A percentile compares a stretch with the other conserved stretches of the same genome.
phyloP scores from a whole-genome alignment of 805 yeast genomes.

The Candida nonsorbophila region DNA sequence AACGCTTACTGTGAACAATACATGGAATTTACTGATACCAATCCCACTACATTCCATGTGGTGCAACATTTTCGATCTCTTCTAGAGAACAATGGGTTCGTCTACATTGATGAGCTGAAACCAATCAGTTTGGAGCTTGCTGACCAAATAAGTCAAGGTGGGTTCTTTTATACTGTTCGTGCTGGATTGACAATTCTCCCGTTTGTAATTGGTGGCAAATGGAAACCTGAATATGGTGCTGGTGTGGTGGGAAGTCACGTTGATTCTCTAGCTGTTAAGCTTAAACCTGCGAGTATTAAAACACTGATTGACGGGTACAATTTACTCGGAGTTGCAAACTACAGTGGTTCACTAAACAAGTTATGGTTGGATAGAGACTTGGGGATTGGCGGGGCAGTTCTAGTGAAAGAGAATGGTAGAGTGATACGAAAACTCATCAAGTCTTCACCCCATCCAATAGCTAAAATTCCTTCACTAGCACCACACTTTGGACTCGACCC shows the following conservation, averaged over 20 bases:
- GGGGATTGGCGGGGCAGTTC: conserved; percentile 75
- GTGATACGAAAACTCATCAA: conserved; percentile 44
- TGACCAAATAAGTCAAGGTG: conserved; percentile 21
- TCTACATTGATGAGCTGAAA: conserved; percentile 56
- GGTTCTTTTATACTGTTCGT: conserved; percentile 63
- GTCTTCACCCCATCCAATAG: conserved; percentile 66
- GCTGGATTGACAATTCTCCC: conserved; percentile 67
- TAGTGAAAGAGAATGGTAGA: conserved; percentile 38
- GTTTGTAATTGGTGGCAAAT: conserved; percentile 60
- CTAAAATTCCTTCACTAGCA: conserved; percentile 78
- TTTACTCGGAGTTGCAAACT: conserved; percentile 77
- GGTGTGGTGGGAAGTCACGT: conserved; percentile 73
- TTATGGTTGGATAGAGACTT: conserved; percentile 84
- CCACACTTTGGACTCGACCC: conserved; percentile 79
- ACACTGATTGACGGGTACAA: conserved; percentile 66
- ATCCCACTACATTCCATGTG: conserved; percentile 76
- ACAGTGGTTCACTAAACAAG: conserved; percentile 62
- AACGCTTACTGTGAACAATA: conserved; percentile 35
- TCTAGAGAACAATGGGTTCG: conserved; percentile 58
- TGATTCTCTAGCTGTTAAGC: conserved; percentile 62
- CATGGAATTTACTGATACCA: conserved; percentile 63
- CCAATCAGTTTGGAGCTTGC: conserved; percentile 13
- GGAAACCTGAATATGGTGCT: conserved; percentile 61
- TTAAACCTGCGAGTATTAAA: conserved; percentile 70
- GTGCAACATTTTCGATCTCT: conserved; percentile 45